Evolutionary conservation across 306 rosid genomes (phyloP).

Genomic region (Cotoneaster glaucophyllus): DNA sequence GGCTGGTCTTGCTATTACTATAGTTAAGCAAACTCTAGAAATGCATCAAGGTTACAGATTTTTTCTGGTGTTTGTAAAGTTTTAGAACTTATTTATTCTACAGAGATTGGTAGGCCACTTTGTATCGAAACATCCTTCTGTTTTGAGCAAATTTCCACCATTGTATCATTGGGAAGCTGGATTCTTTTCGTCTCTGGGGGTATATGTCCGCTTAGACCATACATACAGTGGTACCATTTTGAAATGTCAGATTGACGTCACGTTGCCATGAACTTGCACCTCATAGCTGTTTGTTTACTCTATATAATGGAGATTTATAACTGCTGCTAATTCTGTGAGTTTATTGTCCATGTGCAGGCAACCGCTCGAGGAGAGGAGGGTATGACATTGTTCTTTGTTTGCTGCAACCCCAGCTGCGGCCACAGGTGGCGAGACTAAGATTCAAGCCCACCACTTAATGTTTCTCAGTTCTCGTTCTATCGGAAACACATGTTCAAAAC

Average conservation of each 20-base stretch:
- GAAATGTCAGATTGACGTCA: not conserved
- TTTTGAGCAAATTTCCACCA: not conserved
- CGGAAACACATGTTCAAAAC: not conserved
- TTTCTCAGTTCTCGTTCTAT: not conserved
- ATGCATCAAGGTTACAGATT: not conserved
- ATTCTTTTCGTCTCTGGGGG: not conserved
- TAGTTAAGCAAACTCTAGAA: not conserved
- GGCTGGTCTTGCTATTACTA: not conserved
- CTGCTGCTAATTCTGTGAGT: not conserved
- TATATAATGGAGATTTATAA: not conserved
- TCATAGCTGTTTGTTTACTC: not conserved
- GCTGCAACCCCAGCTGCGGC: constrained; percentile 82
- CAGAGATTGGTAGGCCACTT: not conserved
- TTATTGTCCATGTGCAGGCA: constrained; percentile 38
- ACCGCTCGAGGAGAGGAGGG: constrained; percentile 77
- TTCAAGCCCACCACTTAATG: not conserved
- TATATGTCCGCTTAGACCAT: not conserved
- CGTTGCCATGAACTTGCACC: not conserved
- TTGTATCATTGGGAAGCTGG: not conserved
- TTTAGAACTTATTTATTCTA: not conserved
- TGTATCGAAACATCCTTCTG: not conserved
- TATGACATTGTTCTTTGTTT: constrained; percentile 64
- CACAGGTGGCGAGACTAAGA: constrained; percentile 60
- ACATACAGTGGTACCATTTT: not conserved
- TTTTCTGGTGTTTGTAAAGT: not conserved